Evolutionary conservation across 805 yeast genomes (phyloP).

Genomic region (Myxozyma neotropica): DNA sequence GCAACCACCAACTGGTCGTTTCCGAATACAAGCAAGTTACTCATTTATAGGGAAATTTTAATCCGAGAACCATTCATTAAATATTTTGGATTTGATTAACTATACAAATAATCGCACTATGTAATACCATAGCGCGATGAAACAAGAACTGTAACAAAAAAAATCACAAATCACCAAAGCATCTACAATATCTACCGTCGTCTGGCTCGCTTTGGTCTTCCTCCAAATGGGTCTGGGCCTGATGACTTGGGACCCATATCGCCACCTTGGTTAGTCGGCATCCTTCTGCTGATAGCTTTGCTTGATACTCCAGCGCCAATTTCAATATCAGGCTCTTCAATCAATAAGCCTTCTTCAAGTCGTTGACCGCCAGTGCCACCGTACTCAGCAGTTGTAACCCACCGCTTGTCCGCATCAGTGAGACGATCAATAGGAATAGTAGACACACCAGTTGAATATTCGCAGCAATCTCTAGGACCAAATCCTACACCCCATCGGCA

Average conservation of each 20-base stretch:
- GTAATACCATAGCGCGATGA: background rate
- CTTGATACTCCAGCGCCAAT: constrained; percentile 93
- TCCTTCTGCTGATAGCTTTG: constrained; percentile 84
- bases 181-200: background rate
- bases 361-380: constrained; percentile 96
- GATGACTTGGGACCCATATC: constrained; percentile 33
- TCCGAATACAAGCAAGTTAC: too few relatives aligned
- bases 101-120: too few relatives aligned
- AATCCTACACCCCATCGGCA: constrained; percentile 99
- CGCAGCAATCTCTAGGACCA: constrained; percentile 98
- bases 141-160: background rate
- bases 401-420: constrained; percentile 90
- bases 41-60: too few relatives aligned
- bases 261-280: constrained; percentile 82
- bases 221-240: background rate
- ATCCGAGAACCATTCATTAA: too few relatives aligned
- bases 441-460: constrained; percentile 87
- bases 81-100: too few relatives aligned
- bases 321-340: constrained; percentile 98
- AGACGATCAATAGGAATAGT: constrained; percentile 83
- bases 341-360: constrained; percentile 71
- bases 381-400: constrained; percentile 91
- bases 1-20: too few relatives aligned
- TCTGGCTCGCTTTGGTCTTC: background rate
- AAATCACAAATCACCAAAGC: background rate